phyloP scores from a whole-genome alignment of 140 eudicot genomes.

The Eryngium alpinum region DNA sequence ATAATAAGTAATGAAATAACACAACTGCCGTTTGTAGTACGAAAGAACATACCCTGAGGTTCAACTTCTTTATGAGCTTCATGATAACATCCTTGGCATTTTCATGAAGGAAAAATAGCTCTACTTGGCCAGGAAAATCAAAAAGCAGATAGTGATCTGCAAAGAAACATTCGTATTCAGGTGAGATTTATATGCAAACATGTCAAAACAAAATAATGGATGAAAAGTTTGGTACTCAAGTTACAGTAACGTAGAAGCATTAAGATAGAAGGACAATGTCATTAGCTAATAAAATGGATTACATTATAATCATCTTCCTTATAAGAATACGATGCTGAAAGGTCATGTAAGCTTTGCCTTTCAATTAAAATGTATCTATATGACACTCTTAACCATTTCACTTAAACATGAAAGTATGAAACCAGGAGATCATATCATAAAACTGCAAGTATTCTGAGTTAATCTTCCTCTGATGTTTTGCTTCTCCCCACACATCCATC shows the following conservation, averaged over 20 bases:
- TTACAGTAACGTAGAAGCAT: neutral
- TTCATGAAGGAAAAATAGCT: constrained; percentile 80
- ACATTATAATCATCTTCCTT: neutral
- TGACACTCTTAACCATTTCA: neutral
- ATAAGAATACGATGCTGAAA: too few species aligned
- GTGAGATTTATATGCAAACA: neutral
- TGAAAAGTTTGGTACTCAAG: neutral
- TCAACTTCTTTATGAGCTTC: constrained; percentile 65
- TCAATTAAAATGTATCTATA: neutral
- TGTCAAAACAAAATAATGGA: neutral
- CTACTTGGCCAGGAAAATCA: constrained; percentile 97
- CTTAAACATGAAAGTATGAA: neutral
- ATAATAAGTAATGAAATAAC: too few species aligned
- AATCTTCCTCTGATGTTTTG: neutral
- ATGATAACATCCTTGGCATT: constrained; percentile 77
- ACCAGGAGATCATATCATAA: neutral
- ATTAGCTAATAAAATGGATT: neutral
- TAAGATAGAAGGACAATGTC: neutral
- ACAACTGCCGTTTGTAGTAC: neutral
- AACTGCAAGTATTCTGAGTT: neutral
- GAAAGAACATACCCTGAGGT: constrained; percentile 56
- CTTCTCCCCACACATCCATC: neutral
- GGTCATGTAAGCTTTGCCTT: neutral
- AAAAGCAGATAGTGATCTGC: constrained; percentile 95
- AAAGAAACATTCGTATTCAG: constrained; percentile 3